Evolutionary conservation across 2,329 filamentous ascomycete species (phyloP).

Genomic region (Hymenoscyphus fructigenus): DNA sequence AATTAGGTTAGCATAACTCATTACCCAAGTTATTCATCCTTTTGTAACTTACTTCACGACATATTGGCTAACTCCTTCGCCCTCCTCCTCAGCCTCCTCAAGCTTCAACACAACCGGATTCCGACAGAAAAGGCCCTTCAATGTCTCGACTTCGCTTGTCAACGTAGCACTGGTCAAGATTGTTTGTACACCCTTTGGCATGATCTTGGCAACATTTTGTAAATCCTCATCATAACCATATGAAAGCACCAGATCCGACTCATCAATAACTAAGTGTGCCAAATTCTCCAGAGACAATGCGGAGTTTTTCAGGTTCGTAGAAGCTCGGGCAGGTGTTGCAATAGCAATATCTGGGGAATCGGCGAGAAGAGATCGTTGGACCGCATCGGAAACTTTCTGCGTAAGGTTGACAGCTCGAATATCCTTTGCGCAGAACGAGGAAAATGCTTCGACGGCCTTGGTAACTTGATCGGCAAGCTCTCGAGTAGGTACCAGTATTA

Average conservation of each 20-base stretch:
- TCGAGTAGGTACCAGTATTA: slow-evolving; percentile 90
- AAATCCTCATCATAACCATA: slow-evolving; percentile 95
- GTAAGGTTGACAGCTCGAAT: slow-evolving; percentile 82
- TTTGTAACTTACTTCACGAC: slow-evolving; percentile 64
- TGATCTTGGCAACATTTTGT: slow-evolving; percentile 69
- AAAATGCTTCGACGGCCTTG: slow-evolving; percentile 73
- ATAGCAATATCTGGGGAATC: slow-evolving; percentile 87
- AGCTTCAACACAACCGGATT: slow-evolving; percentile 78
- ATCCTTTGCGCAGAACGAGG: slow-evolving; percentile 81
- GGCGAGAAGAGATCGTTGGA: slow-evolving; percentile 82
- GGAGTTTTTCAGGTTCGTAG: slow-evolving; percentile 71
- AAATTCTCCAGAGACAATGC: slow-evolving; percentile 70
- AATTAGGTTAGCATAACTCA: slow-evolving; percentile 24
- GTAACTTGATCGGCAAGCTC: slow-evolving; percentile 92
- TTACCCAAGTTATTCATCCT: neutral
- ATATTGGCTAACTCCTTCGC: slow-evolving; percentile 79
- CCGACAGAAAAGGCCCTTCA: slow-evolving; percentile 83
- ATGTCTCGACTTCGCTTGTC: slow-evolving; percentile 78
- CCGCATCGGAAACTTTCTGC: slow-evolving; percentile 84
- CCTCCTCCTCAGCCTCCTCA: slow-evolving; percentile 76
- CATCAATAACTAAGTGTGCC: slow-evolving; percentile 78
- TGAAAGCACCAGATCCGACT: slow-evolving; percentile 88
- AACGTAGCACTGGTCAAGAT: slow-evolving; percentile 93
- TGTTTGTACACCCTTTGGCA: slow-evolving; percentile 85
- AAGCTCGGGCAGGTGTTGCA: slow-evolving; percentile 83